Evolutionary conservation across 2,329 filamentous ascomycete species (phyloP), one percentile per base, ranked within the genome.

Genomic region (Arthrobotrys iridis): DNA sequence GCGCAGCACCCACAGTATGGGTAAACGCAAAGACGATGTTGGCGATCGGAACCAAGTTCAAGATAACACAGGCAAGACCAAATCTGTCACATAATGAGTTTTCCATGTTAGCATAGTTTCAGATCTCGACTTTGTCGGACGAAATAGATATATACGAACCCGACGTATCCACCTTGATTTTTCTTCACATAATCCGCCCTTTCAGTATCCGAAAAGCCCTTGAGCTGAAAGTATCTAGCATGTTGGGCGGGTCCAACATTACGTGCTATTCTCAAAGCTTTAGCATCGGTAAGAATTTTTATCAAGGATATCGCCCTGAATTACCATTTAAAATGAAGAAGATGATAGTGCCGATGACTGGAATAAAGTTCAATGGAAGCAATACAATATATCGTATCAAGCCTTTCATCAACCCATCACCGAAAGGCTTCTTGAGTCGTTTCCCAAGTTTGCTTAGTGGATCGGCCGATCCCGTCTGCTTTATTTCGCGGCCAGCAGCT

Each of bases 351-450:
- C 94, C 94, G 15, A 97, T 88, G 0, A 97, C 86, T 0, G 94
- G 94, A 60, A 98, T 93, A 81, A 97, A 93, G 84, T 97, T 98
- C 75, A 98, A 86, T 8, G 94, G 93, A 43, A 97, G 85, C 81
- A 96, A 95, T 83, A 97, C 87, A 77, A 96, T 81, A 79, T 94
- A 94, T 43, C 92, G 86, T 40, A 97, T 83, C 46, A 97, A 82
- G 5, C 90, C 88, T 79, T 83, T 82, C 0, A 86, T 84, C 0
- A 84, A 84, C 67, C 86, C 86, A 73, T 85, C 84, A 24, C 82
- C 82, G 71, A 89, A 86, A 0, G 86, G 87, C 78, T 84, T 86
- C 77, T 84, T 85, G 35, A 87, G 80, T 55, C 88, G 79, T 79
- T 87, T 88, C 26, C 88, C 88, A 26, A 90, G 80, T 50, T 87